phyloP scores from a whole-genome alignment of 73 alveolate species.

The Blepharisma stoltei region DNA sequence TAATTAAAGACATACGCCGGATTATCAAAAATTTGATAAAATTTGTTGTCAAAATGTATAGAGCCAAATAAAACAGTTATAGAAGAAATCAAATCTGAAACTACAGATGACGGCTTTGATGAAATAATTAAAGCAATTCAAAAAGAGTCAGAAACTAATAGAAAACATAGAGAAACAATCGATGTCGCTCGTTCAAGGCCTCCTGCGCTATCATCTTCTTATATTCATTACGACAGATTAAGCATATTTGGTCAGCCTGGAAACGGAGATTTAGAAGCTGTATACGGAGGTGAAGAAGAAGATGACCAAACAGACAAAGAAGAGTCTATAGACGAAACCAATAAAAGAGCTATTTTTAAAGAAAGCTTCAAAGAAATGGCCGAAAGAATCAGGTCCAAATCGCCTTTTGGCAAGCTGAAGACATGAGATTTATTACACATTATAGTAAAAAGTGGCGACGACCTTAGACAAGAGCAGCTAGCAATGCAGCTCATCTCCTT shows the following conservation, averaged over 20 bases:
- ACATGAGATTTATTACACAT: conserved; percentile 70
- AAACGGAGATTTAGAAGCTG: conserved; percentile 3
- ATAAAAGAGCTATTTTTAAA: conserved; percentile 39
- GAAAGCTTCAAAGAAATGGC: conserved; percentile 68
- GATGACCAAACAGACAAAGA: background rate
- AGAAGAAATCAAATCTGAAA: background rate
- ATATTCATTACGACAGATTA: background rate
- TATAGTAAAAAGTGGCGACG: conserved; percentile 82
- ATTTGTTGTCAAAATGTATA: background rate
- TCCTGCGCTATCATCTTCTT: background rate
- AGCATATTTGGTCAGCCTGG: background rate
- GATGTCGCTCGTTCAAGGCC: conserved; percentile 6
- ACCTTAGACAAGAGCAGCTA: conserved; percentile 85
- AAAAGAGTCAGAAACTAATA: conserved; percentile 8
- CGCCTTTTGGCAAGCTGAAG: conserved; percentile 79
- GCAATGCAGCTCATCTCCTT: conserved; percentile 83
- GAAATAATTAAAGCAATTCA: background rate
- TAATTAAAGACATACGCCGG: too few relatives aligned
- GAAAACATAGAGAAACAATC: conserved; percentile 5
- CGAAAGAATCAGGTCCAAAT: conserved; percentile 67
- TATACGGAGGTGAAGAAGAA: conserved; percentile 5
- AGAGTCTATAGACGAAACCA: conserved; percentile 5
- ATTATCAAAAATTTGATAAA: background rate
- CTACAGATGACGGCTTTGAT: background rate
- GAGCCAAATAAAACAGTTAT: background rate